Evolutionary conservation across 2,329 filamentous ascomycete genomes (phyloP), one percentile per base, ranked within the genome.

Genomic region (Clarireedia paspali): DNA sequence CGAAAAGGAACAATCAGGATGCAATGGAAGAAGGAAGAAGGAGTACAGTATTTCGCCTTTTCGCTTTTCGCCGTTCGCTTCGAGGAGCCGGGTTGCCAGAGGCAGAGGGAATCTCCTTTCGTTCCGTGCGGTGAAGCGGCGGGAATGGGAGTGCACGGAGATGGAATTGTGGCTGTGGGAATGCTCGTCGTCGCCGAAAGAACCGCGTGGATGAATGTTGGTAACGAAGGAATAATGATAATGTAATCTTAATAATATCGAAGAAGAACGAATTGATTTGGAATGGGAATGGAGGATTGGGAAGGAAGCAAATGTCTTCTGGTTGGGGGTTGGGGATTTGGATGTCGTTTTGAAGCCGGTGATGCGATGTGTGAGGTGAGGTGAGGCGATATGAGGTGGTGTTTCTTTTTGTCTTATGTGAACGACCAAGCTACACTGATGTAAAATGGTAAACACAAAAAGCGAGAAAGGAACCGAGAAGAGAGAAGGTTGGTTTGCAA

Each of bases 361-460:
- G 30, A 34, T 12, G 30, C 14, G 36, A 20, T 20, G 7, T 50
- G 48, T 20, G 20, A 20, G 20, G 2, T 20, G 20, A 20, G 20
- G 20, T 20, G 20, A 20, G 20, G 30, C 14, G 36, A 20, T 20
- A 14, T 50, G 48, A 27, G 20, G 24, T 42, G 34, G 39, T 26
- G 48, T 26, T 26, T 27, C 7, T 7, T 27, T 27, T 34, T 34
- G 30, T 34, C 30, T 34, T 34, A 26, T 30, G 51, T 44, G 51
- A 53, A 38, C 20, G 26, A 40, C 45, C 40, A 26, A 47, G 20
- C 9, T 52, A 52, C 50, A 46, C 50, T 14, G 45, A 20, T 39
- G 12, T 24, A 26, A 49, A 26, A 38, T 34, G 38, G 51, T 40
- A 48, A 48, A 53, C 51, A 53, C 51, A 30, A 34, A 34, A 40